Base-by-base conservation (phyloP, 1,139 yeast genomes). In the Hansenula sp. region DNA sequence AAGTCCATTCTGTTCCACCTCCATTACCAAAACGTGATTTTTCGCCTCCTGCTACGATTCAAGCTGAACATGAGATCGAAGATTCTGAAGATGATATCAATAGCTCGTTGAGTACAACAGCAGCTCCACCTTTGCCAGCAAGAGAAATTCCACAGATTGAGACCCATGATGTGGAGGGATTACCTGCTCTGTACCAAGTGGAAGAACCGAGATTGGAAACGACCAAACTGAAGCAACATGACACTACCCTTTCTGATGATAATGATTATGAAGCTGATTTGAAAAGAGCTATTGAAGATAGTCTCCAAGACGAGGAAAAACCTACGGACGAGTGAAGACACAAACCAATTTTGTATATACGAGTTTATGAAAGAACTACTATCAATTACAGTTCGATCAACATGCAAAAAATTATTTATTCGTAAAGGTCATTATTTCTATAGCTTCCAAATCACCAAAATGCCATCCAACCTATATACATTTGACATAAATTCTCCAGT, bases 401-500 rank as follows among this genome's bases (percentile, higher is more conserved):
- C 15, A 30, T 13, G 16, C 17, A 30, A n/a, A 30, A 30, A 30
- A n/a, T 30, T 17, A 30, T 16, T 19, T n/a, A 21, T 33, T 29
- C 16, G 10, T 13, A 13, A n/a, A 29, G n/a, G 6, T 12, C 16
- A 29, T 12, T n/a, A n/a, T n/a, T 21, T 21, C 9, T 21, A 9
- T 6, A 21, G 25, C 9, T 21, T 15, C 15, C 19, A 31, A 12
- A 15, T 53, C 61, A 81, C 70, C 82, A 70, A 60, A 79, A 87
- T 3, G 98, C 84, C 58, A 87, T 77, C 99, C 99, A 93, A 3
- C 99, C 99, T 31, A 87, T 81, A 63, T 89, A 94, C 99, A 94
- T 93, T 53, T 76, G 84, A 28, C 88, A 74, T 42, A 94, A 67
- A 50, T 84, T 81, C 43, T 82, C 87, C 7, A 71, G 69, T 5